phyloP scores from a whole-genome alignment of 2,329 filamentous ascomycete genomes.

The Alternaria brassicae region DNA sequence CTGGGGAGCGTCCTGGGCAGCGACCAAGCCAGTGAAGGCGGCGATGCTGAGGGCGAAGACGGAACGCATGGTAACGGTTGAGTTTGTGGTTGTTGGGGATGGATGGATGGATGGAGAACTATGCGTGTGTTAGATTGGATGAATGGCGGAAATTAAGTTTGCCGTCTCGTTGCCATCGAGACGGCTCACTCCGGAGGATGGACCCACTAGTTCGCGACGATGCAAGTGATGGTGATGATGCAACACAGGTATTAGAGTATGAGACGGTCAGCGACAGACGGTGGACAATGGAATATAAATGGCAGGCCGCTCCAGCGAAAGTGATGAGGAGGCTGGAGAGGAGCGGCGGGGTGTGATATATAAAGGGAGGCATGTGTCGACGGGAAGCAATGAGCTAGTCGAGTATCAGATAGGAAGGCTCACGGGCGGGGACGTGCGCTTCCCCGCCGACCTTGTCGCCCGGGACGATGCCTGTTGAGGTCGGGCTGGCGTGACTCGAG shows the following conservation, averaged over 20 bases:
- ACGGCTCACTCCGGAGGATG: slow-evolving; percentile 11
- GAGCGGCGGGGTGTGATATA: slow-evolving; percentile 27
- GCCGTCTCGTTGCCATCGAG: not conserved
- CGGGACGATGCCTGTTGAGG: slow-evolving; percentile 9
- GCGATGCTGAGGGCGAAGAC: slow-evolving; percentile 60
- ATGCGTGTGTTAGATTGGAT: not conserved
- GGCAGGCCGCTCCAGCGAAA: slow-evolving; percentile 36
- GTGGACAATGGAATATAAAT: slow-evolving; percentile 9
- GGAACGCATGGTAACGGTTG: slow-evolving; percentile 52
- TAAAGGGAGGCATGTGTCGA: slow-evolving; percentile 37
- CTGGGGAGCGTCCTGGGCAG: slow-evolving; percentile 54
- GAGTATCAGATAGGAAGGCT: slow-evolving; percentile 18
- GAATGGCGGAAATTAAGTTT: not conserved
- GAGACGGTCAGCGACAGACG: slow-evolving; percentile 35
- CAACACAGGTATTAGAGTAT: slow-evolving; percentile 20
- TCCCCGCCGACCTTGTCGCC: slow-evolving; percentile 1
- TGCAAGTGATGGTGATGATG: slow-evolving; percentile 7
- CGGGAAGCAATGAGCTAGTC: slow-evolving; percentile 29
- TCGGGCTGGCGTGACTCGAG: slow-evolving; percentile 8
- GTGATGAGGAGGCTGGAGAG: slow-evolving; percentile 29
- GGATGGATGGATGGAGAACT: slow-evolving; percentile 11
- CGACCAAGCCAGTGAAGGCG: slow-evolving; percentile 60
- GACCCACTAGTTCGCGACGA: slow-evolving; percentile 12
- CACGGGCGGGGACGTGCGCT: slow-evolving; percentile 19
- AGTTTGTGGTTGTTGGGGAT: slow-evolving; percentile 6